Conservation (phyloP, 148 eudicot genomes). For the Polygonum maritimum region DNA sequence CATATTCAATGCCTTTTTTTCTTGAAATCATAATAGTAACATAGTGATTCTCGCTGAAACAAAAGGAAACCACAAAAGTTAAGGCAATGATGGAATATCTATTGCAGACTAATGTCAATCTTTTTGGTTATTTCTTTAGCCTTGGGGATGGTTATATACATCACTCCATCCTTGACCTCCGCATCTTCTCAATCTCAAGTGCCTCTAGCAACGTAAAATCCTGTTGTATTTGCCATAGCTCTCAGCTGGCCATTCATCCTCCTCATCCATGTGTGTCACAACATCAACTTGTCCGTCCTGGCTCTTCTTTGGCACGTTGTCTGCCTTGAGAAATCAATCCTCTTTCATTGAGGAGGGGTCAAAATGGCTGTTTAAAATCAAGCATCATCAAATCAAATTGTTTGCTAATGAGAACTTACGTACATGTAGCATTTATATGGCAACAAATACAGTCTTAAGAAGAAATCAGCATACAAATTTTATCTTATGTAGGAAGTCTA, state of each 20-base stretch:
- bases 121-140: conserved; percentile 35
- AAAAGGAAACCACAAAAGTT: background rate
- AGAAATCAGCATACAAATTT: background rate
- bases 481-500: background rate
- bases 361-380: background rate
- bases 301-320: conserved; percentile 26
- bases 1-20: background rate
- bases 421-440: background rate
- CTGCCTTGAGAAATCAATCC: conserved; percentile 26
- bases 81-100: background rate
- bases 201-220: conserved; percentile 72
- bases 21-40: background rate
- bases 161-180: conserved; percentile 70
- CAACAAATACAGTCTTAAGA: background rate
- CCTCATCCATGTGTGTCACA: conserved; percentile 12
- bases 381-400: background rate
- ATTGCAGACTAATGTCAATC: conserved; percentile 55
- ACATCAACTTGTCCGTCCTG: conserved; percentile 6
- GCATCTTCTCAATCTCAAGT: conserved; percentile 75
- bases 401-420: too few relatives aligned
- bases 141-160: conserved; percentile 60
- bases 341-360: background rate
- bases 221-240: conserved; percentile 53
- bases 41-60: background rate
- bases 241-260: conserved; percentile 47